These are phyloP conservation scores for Cutaneotrichosporon sp. DNA, from an alignment of 1,284 basidiomycete species.

Conservation along the genomic window DNA sequence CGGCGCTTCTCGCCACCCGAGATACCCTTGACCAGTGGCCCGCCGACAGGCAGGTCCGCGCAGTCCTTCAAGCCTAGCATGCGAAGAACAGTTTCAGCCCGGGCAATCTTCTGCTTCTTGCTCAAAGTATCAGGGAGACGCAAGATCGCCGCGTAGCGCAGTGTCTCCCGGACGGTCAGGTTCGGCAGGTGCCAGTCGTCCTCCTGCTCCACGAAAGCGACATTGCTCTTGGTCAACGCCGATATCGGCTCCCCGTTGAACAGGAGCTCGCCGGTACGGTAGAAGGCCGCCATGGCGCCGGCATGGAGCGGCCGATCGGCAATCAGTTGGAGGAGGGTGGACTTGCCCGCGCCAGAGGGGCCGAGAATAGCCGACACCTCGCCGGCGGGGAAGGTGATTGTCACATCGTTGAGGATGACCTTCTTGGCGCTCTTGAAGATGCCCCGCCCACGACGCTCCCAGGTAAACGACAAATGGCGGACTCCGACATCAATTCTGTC, in stretches of 20 bases:
- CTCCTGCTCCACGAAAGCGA: conserved; percentile 56
- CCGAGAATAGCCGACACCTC: conserved; percentile 53
- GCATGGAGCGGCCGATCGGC: conserved; percentile 47
- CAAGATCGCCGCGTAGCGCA: conserved; percentile 54
- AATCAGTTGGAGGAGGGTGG: conserved; percentile 52
- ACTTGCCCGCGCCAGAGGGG: conserved; percentile 50
- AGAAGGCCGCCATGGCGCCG: conserved; percentile 44
- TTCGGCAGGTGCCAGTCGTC: conserved; percentile 53
- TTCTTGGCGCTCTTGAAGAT: conserved; percentile 33
- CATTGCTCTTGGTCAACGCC: conserved; percentile 38
- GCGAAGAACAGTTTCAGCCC: conserved; percentile 53
- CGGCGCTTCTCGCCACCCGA: conserved; percentile 56
- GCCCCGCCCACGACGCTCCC: conserved; percentile 33
- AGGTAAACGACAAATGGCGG: conserved; percentile 37
- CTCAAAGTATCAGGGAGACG: conserved; percentile 51
- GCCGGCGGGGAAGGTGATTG: conserved; percentile 50
- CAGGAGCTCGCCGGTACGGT: conserved; percentile 38
- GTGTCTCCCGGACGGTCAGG: conserved; percentile 49
- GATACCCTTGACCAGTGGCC: conserved; percentile 53
- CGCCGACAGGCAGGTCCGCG: conserved; percentile 55
- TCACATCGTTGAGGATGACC: conserved; percentile 50
- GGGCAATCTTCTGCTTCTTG: conserved; percentile 48
- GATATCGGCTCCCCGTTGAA: conserved; percentile 43
- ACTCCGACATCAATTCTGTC: conserved; percentile 46
- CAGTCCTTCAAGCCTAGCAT: conserved; percentile 55